phyloP scores from a whole-genome alignment of 371 early-diverging fungal species.

The Mortierella sp. region DNA sequence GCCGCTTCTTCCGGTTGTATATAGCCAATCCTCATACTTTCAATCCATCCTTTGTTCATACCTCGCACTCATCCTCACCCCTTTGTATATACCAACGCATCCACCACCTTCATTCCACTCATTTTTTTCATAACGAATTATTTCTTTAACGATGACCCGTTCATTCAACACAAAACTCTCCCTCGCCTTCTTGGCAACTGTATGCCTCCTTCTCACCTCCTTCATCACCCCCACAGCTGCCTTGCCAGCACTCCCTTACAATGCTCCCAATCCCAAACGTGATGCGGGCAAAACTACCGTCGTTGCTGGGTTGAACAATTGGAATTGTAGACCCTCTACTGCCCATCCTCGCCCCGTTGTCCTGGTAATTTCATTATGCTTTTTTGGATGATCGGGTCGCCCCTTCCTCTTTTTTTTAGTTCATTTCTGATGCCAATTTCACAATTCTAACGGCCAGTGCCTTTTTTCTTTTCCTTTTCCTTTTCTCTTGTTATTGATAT shows the following conservation, averaged over 20 bases:
- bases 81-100: not conserved
- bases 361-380: not conserved
- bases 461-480: too few relatives aligned
- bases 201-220: not conserved
- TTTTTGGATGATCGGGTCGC: not conserved
- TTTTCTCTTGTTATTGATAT: not conserved
- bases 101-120: too few relatives aligned
- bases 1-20: constrained; percentile 7
- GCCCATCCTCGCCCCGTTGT: constrained; percentile 23
- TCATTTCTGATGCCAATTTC: not conserved
- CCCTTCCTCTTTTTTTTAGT: not conserved
- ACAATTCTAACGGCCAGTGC: not conserved
- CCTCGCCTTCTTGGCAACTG: constrained; percentile 2
- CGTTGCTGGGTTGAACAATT: constrained; percentile 24
- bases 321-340: constrained; percentile 8
- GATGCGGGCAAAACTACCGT: constrained; percentile 11
- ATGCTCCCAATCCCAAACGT: constrained; percentile 23
- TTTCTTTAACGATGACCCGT: constrained; percentile 8
- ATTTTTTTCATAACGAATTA: not conserved
- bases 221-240: not conserved
- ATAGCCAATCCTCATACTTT: constrained; percentile 13
- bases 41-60: not conserved
- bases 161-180: not conserved
- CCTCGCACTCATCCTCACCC: not conserved
- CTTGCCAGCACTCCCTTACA: constrained; percentile 14